phyloP scores from a whole-genome alignment of 768 basidiomycete species.

The Termitomyces sp. region DNA sequence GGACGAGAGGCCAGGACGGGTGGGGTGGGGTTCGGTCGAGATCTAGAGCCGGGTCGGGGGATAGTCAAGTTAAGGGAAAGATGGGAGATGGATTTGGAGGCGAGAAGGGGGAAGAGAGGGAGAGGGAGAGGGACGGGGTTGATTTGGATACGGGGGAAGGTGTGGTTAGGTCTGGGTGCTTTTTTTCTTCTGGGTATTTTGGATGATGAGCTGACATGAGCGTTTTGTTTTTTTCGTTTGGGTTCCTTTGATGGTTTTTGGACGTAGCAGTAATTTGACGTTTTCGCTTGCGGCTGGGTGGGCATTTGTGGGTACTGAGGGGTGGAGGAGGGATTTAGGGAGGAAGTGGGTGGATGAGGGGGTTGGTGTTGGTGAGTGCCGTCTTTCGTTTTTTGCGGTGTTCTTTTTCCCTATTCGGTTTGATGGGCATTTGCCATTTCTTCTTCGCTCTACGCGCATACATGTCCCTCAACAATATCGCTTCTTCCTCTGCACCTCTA shows the following conservation, averaged over 20 bases:
- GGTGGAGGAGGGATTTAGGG: constrained; percentile 68
- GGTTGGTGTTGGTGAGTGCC: background rate
- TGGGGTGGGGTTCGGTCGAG: constrained; percentile 51
- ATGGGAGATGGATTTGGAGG: constrained; percentile 32
- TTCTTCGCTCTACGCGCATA: background rate
- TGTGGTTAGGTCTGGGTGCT: constrained; percentile 59
- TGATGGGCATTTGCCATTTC: background rate
- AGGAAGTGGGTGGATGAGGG: constrained; percentile 49
- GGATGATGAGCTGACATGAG: constrained; percentile 14
- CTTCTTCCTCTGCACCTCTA: no score
- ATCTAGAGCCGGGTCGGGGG: constrained; percentile 10
- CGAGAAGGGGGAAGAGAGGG: constrained; percentile 21
- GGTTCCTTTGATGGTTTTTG: background rate
- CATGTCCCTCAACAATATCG: background rate
- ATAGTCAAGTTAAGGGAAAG: constrained; percentile 17
- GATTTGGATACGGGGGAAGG: constrained; percentile 31
- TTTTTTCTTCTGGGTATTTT: background rate
- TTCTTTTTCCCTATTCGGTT: background rate
- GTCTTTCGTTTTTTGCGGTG: background rate
- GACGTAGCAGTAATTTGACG: constrained; percentile 71
- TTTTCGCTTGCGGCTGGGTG: constrained; percentile 76
- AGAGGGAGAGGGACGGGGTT: constrained; percentile 30
- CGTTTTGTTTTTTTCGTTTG: background rate
- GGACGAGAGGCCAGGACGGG: constrained; percentile 72
- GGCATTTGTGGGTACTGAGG: constrained; percentile 73